Percentiles rank a stretch among this genome's conserved stretches.
phyloP scores from a whole-genome alignment of 2,329 filamentous ascomycete species.

The Celoporthe dispersa region DNA sequence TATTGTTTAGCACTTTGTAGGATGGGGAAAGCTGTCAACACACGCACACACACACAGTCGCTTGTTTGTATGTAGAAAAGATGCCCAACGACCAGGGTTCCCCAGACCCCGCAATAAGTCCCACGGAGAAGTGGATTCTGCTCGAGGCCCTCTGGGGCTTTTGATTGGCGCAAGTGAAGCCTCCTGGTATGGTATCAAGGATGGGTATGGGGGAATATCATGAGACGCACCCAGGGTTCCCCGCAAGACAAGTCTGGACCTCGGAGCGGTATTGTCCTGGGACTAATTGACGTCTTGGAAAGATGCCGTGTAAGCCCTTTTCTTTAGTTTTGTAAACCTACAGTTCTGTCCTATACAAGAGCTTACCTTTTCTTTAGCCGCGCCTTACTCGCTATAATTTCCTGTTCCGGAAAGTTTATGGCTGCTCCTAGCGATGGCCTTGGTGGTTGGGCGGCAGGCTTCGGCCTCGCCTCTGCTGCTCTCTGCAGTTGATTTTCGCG shows the following conservation, averaged over 20 bases:
- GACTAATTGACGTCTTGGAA: background rate
- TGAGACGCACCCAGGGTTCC: background rate
- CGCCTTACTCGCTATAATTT: background rate
- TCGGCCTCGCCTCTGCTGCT: background rate
- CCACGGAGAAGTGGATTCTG: background rate
- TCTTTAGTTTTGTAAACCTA: background rate
- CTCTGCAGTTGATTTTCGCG: too few species aligned
- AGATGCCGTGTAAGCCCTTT: background rate
- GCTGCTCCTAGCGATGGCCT: background rate
- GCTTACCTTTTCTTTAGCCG: background rate
- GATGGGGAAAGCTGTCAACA: background rate
- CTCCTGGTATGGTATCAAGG: background rate
- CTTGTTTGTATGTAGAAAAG: background rate
- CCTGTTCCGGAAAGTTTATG: background rate
- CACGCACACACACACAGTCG: too few species aligned
- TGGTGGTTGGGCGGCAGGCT: too few species aligned
- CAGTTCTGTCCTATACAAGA: background rate
- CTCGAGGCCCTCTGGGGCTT: too few species aligned
- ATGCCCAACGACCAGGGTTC: background rate
- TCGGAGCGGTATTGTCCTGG: background rate
- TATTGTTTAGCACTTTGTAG: background rate
- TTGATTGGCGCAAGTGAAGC: too few species aligned
- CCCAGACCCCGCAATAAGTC: slow-evolving; percentile 8
- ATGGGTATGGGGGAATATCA: background rate
- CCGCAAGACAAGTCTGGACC: background rate